Evolutionary conservation across 1,284 basidiomycete species (phyloP), one percentile per base, ranked within the genome.

Genomic region (Hemileia vastatrix): DNA sequence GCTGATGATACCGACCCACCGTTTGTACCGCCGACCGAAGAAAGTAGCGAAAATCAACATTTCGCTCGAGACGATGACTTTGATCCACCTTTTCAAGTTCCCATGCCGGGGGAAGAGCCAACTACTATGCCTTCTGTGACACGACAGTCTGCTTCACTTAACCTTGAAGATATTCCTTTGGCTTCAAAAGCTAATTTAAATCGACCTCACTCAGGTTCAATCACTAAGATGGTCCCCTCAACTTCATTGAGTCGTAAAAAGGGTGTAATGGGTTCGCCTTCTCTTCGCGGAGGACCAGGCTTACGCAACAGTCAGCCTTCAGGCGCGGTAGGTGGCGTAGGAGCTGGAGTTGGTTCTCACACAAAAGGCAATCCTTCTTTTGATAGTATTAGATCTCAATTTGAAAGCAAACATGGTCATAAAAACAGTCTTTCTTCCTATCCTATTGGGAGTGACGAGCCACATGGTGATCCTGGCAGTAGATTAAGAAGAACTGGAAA

Each of bases 341-440:
- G 21, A 15, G 15, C 13, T 3, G 27, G 2, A 6, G 19, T 19
- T 23, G 27, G 48, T 11, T 9, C 33, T 36, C 47, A 59, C 9
- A 40, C 9, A 9, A 59, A 59, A 21, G 49, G 45, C 33, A 18
- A 18, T n/a, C 49, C 57, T 18, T 59, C 57, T 15, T 48, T 59
- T 27, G 57, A 50, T 36, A 51, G 32, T 33, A 43, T 59, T 15
- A 24, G 57, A 19, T 59, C 57, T 21, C 57, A 59, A 24, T 59
- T 59, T n/a, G 57, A 59, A 21, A 40, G n/a, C n/a, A n/a, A n/a
- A n/a, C n/a, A n/a, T n/a, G n/a, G n/a, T n/a, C n/a, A n/a, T n/a
- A n/a, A n/a, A n/a, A n/a, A n/a, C n/a, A n/a, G n/a, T n/a, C n/a
- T n/a, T n/a, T n/a, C n/a, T n/a, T n/a, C n/a, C n/a, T n/a, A n/a